A percentile compares a stretch with the other conserved stretches of the same genome.
These are phyloP conservation scores for Puccinia horiana DNA, from an alignment of 1,284 basidiomycete species.

Conservation along the genomic window DNA sequence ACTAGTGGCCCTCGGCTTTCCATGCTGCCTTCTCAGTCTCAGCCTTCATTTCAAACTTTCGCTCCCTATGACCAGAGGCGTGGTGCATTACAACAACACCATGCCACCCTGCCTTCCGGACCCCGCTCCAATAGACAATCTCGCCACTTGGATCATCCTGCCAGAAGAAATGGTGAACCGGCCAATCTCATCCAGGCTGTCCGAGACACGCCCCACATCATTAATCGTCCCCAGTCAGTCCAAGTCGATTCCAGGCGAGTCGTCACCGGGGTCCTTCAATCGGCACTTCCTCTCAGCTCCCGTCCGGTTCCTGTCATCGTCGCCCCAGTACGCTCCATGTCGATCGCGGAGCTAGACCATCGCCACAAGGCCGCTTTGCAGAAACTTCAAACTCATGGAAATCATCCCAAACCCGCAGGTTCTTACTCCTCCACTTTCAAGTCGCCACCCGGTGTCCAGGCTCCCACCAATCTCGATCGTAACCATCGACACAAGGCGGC, in stretches of 20 bases:
- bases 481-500: neutral
- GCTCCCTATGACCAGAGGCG: neutral
- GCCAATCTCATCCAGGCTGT: constrained; percentile 11
- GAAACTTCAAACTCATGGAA: constrained; percentile 20
- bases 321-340: constrained; percentile 22
- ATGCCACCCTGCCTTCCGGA: neutral
- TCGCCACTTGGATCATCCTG: neutral
- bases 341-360: constrained; percentile 26
- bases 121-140: neutral
- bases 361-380: constrained; percentile 34
- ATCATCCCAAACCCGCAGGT: neutral
- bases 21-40: neutral
- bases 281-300: constrained; percentile 34
- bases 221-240: neutral
- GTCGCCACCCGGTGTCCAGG: neutral
- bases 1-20: neutral
- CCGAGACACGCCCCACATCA: neutral
- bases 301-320: constrained; percentile 17
- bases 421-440: neutral
- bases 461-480: neutral
- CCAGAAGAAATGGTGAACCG: neutral
- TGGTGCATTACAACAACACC: neutral
- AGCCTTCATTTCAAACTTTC: neutral
- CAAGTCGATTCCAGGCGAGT: constrained; percentile 11
- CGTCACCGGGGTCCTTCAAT: constrained; percentile 35